A percentile compares a stretch with the other conserved stretches of the same genome.
These are phyloP conservation scores for Calocera cornea DNA, from an alignment of 768 basidiomycete species.

Conservation along the genomic window DNA sequence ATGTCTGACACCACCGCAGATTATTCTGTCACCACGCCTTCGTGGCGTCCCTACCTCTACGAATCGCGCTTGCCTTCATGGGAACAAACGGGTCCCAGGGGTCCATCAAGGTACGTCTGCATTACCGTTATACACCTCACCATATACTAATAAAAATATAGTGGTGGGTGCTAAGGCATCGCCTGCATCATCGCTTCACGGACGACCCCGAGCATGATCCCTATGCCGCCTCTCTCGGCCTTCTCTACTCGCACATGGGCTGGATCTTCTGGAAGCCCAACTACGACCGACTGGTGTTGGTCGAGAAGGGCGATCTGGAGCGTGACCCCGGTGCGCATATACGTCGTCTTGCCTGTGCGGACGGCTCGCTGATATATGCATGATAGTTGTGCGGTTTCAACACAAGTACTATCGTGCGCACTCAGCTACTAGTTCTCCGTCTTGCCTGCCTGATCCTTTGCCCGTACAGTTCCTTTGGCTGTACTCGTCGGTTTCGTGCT, in stretches of 20 bases:
- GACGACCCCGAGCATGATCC: conserved; percentile 56
- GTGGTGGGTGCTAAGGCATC: conserved; percentile 52
- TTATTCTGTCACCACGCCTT: conserved; percentile 67
- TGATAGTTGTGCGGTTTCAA: conserved; percentile 53
- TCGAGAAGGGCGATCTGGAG: conserved; percentile 57
- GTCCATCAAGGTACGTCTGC: conserved; percentile 47
- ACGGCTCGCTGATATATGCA: neutral
- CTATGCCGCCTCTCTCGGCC: conserved; percentile 59
- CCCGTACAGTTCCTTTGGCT: conserved; percentile 41
- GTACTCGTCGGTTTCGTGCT: conserved; percentile 44
- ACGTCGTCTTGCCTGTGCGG: neutral
- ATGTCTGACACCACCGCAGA: neutral
- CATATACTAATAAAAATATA: conserved; percentile 14
- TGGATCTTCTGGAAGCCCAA: conserved; percentile 73
- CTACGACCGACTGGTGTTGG: conserved; percentile 45
- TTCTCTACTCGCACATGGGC: conserved; percentile 68
- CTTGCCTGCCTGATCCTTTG: neutral
- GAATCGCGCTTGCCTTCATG: conserved; percentile 46
- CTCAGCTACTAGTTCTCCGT: neutral
- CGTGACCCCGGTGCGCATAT: conserved; percentile 46
- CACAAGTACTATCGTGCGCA: conserved; percentile 49
- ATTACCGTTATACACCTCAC: neutral
- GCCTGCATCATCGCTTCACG: conserved; percentile 64
- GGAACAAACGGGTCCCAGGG: conserved; percentile 68
- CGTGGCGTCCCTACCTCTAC: conserved; percentile 40